Conservation (phyloP, 73 alveolate species). For the Paramecium sonneborni region DNA sequence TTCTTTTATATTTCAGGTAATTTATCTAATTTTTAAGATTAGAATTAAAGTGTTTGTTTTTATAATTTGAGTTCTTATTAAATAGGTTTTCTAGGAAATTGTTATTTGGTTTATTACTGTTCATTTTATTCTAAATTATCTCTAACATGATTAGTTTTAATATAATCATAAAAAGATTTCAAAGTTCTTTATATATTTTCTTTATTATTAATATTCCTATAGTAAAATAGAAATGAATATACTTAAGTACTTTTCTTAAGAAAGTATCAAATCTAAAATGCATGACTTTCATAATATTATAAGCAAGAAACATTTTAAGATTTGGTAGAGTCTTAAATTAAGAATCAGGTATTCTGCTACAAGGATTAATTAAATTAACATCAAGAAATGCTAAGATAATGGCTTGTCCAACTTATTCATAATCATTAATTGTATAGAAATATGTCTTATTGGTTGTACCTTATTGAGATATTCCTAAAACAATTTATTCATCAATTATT, state of each 20-base stretch:
- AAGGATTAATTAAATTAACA: slow-evolving; percentile 43
- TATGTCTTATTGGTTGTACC: neutral
- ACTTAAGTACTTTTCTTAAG: slow-evolving; percentile 44
- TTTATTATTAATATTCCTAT: slow-evolving; percentile 15
- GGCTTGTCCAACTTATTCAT: slow-evolving; percentile 27
- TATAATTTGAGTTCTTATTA: neutral
- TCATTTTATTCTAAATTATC: slow-evolving; percentile 39
- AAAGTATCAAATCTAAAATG: slow-evolving; percentile 51
- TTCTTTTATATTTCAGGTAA: neutral
- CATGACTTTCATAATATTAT: slow-evolving; percentile 27
- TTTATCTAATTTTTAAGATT: neutral
- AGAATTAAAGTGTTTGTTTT: neutral
- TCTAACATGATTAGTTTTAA: neutral
- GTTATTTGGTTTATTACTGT: neutral
- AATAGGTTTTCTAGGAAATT: neutral
- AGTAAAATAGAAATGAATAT: neutral
- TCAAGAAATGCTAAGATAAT: slow-evolving; percentile 47
- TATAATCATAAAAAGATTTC: slow-evolving; percentile 30
- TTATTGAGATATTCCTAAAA: neutral
- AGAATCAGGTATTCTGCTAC: slow-evolving; percentile 52
- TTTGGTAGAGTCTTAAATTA: neutral
- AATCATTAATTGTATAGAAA: slow-evolving; percentile 16
- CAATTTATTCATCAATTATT: neutral
- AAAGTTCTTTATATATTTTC: slow-evolving; percentile 52
- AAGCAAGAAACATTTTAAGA: slow-evolving; percentile 47